Evolutionary conservation across 768 basidiomycete species (phyloP).

Genomic region (Suillus subluteus): DNA sequence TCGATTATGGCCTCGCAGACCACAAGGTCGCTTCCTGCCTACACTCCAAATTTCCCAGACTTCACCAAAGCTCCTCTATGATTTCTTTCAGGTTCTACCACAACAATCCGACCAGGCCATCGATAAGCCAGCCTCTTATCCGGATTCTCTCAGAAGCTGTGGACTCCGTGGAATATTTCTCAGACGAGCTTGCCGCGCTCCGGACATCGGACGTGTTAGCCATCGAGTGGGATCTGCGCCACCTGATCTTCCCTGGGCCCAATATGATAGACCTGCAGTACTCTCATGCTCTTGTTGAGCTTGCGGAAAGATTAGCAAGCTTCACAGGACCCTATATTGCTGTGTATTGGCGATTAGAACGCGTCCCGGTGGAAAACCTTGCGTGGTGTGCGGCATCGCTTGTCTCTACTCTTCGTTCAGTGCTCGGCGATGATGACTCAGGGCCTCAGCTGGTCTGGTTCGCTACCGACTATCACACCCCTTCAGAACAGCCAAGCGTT

Average conservation of each 20-base stretch:
- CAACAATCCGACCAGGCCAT: background rate
- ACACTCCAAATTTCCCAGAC: constrained; percentile 19
- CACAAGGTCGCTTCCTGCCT: constrained; percentile 26
- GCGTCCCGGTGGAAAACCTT: constrained; percentile 43
- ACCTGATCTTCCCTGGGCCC: constrained; percentile 42
- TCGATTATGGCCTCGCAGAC: constrained; percentile 12
- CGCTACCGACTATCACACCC: constrained; percentile 56
- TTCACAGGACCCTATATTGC: constrained; percentile 46
- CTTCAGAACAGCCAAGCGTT: constrained; percentile 16
- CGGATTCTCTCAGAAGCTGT: constrained; percentile 21
- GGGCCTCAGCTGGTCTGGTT: constrained; percentile 51
- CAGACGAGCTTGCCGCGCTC: constrained; percentile 22
- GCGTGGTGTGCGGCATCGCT: constrained; percentile 54
- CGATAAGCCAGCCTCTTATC: constrained; percentile 20
- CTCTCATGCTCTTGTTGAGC: constrained; percentile 42
- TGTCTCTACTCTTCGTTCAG: constrained; percentile 42
- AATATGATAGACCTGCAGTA: constrained; percentile 41
- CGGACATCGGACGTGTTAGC: constrained; percentile 47
- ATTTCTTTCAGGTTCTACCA: constrained; percentile 13
- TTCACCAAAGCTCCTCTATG: constrained; percentile 13
- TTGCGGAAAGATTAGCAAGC: constrained; percentile 42
- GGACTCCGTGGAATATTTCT: constrained; percentile 12
- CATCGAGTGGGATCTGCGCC: constrained; percentile 56
- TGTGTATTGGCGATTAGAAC: constrained; percentile 65
- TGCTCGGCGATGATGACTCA: constrained; percentile 35